phyloP scores from a whole-genome alignment of 148 eudicot genomes.

The Talinum fruticosum region DNA sequence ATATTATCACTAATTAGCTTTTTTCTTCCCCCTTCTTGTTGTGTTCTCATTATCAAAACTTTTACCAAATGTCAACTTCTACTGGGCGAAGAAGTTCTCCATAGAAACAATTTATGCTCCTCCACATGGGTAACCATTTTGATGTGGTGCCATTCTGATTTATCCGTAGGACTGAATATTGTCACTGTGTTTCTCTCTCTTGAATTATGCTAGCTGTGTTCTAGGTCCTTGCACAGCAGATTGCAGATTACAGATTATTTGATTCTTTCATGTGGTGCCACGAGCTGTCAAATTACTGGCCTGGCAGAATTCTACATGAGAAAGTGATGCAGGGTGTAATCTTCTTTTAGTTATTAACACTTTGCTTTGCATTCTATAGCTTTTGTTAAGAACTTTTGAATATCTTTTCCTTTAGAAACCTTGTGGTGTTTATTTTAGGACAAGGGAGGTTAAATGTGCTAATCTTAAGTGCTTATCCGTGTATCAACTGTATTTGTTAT shows the following conservation, averaged over 20 bases:
- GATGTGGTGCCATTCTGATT: no score
- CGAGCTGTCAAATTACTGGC: neutral
- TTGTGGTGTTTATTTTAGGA: neutral
- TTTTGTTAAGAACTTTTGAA: neutral
- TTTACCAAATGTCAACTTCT: neutral
- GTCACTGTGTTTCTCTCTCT: neutral
- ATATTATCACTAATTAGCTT: neutral
- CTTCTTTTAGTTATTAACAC: no score
- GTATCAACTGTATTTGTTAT: neutral
- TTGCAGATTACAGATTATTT: no score
- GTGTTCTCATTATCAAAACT: neutral
- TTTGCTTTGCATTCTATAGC: neutral
- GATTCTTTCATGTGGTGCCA: no score
- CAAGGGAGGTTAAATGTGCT: neutral
- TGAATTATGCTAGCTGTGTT: conserved; percentile 9
- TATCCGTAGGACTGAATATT: neutral
- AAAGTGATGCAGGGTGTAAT: neutral
- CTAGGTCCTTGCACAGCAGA: neutral
- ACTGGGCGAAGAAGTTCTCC: neutral
- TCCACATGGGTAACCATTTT: no score
- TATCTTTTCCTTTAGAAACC: neutral
- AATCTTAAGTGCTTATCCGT: neutral
- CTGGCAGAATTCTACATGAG: neutral
- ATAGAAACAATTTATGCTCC: neutral
- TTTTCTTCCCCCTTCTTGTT: neutral